phyloP scores from a whole-genome alignment of 202 grass and related monocot species.

The Elaeis oleifera region DNA sequence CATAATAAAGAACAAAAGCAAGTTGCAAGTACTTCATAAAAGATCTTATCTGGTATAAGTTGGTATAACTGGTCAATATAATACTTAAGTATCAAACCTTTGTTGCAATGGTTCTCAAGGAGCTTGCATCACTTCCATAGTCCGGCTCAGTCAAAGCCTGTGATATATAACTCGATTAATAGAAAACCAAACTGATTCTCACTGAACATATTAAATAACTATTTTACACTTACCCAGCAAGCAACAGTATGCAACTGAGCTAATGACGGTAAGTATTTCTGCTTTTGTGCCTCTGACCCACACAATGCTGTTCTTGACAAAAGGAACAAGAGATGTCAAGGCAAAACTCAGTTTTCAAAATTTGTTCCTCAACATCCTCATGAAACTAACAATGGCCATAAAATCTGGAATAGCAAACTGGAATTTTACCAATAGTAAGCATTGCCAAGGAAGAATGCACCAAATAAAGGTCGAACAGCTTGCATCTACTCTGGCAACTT shows the following conservation, averaged over 20 bases:
- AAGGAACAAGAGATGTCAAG: conserved; percentile 1
- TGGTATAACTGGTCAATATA: neutral
- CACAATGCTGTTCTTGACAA: conserved; percentile 50
- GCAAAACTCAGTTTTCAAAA: too few species aligned
- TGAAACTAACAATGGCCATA: too few species aligned
- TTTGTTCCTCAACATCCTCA: too few species aligned
- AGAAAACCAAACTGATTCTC: too few species aligned
- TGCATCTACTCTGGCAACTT: conserved; percentile 81
- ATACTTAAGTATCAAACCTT: conserved; percentile 45
- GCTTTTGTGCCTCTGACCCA: conserved; percentile 84
- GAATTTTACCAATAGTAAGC: conserved; percentile 62
- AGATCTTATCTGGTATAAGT: neutral
- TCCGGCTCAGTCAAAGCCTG: conserved; percentile 92
- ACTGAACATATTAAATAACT: neutral
- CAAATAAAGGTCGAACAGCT: conserved; percentile 88
- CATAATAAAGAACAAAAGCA: too few species aligned
- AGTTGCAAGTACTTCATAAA: too few species aligned
- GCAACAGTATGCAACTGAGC: conserved; percentile 51
- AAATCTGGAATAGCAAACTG: neutral
- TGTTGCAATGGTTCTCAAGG: conserved; percentile 54
- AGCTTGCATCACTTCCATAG: conserved; percentile 92
- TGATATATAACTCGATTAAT: conserved; percentile 2
- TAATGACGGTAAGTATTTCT: conserved; percentile 80
- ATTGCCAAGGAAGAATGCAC: conserved; percentile 87
- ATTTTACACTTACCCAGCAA: conserved; percentile 66